Evolutionary conservation across 208 protist genomes (phyloP).

Genomic region (Wallacemonas rigidus): DNA sequence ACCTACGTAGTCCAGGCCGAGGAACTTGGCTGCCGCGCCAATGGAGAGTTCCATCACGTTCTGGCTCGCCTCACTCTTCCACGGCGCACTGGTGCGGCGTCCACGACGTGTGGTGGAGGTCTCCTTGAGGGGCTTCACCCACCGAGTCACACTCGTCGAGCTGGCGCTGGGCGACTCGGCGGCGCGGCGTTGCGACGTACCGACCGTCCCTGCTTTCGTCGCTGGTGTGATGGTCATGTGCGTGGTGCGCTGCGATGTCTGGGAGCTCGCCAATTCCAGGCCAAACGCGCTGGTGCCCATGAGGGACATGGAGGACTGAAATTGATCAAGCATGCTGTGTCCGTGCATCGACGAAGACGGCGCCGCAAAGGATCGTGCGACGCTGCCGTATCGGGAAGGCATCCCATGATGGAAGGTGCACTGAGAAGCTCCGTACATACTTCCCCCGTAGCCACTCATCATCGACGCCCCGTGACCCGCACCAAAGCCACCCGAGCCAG

Average conservation of each 20-base stretch:
- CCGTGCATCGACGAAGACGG: background rate
- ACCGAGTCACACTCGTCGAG: slow-evolving; percentile 3
- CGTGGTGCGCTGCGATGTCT: background rate
- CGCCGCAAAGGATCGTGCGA: background rate
- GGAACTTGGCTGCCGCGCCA: background rate
- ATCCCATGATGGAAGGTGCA: background rate
- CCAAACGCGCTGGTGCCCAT: background rate
- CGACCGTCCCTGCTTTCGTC: too few species aligned
- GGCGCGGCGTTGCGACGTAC: too few species aligned
- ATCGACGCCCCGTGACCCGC: slow-evolving; percentile 2
- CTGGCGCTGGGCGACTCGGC: background rate
- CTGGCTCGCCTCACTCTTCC: background rate
- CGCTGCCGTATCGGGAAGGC: background rate
- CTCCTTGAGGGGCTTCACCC: slow-evolving; percentile 10
- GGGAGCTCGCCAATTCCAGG: slow-evolving; percentile 2
- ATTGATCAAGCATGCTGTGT: background rate
- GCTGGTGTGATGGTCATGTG: slow-evolving; percentile 12
- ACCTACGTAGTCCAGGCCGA: slow-evolving; percentile 7
- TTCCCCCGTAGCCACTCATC: background rate
- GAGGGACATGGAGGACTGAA: background rate
- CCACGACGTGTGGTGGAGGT: background rate
- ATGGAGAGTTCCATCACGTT: background rate
- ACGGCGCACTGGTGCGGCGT: background rate
- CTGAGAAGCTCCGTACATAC: background rate
- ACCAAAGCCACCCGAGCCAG: slow-evolving; percentile 1